Conservation (phyloP, 306 rosid genomes). For the Malus sylvestris region DNA sequence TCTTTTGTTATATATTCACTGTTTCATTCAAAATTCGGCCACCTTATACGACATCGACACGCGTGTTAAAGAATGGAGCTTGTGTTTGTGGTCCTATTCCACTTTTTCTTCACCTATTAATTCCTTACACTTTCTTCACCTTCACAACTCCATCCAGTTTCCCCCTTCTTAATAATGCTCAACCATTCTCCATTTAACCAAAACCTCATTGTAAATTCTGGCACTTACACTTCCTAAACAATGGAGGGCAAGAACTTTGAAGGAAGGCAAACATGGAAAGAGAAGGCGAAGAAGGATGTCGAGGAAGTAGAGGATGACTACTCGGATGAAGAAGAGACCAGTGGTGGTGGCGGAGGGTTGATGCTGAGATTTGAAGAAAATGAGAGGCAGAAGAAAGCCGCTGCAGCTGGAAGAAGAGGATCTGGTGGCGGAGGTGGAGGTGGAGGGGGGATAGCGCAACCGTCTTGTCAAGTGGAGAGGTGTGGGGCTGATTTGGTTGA, state of each 20-base stretch:
- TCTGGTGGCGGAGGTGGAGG: constrained; percentile 24
- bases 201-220: background rate
- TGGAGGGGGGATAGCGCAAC: constrained; percentile 22
- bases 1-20: background rate
- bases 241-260: constrained; percentile 55
- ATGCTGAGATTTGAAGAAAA: constrained; percentile 25
- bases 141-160: background rate
- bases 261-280: constrained; percentile 33
- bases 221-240: background rate
- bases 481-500: constrained; percentile 53
- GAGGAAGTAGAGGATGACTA: constrained; percentile 50
- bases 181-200: background rate
- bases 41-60: background rate
- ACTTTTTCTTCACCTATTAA: constrained; percentile 23
- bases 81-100: constrained; percentile 48
- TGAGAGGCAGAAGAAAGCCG: constrained; percentile 37
- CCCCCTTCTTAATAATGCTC: background rate
- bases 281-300: constrained; percentile 29
- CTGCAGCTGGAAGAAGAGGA: constrained; percentile 26
- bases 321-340: constrained; percentile 42
- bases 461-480: constrained; percentile 67
- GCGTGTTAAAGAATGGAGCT: background rate
- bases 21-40: constrained; percentile 1
- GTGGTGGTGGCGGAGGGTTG: background rate
- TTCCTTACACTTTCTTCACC: constrained; percentile 15